phyloP scores from a whole-genome alignment of 306 rosid genomes.

The Abrus pulchellus region DNA sequence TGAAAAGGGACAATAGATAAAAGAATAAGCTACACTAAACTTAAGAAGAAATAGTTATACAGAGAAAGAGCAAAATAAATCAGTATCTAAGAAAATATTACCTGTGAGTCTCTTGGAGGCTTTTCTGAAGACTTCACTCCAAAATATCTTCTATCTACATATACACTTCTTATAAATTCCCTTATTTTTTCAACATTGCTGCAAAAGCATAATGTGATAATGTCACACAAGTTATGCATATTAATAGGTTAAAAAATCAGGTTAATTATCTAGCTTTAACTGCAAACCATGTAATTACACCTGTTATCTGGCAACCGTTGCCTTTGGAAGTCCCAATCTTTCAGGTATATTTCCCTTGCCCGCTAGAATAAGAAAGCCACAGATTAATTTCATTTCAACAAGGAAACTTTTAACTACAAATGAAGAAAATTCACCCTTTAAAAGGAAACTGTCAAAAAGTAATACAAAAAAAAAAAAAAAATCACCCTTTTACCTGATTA shows the following conservation, averaged over 20 bases:
- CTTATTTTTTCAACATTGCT: slow-evolving; percentile 84
- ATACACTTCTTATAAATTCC: slow-evolving; percentile 81
- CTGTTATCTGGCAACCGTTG: slow-evolving; percentile 82
- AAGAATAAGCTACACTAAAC: slow-evolving; percentile 23
- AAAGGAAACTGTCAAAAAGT: slow-evolving; percentile 8
- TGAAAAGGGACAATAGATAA: neutral
- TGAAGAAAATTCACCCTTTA: slow-evolving; percentile 34
- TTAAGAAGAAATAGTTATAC: neutral
- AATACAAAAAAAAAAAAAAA: neutral
- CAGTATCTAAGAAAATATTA: slow-evolving; percentile 46
- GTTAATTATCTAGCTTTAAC: slow-evolving; percentile 9
- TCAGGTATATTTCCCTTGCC: slow-evolving; percentile 88
- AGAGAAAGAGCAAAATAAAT: slow-evolving; percentile 32
- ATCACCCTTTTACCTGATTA: slow-evolving; percentile 74
- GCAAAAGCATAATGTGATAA: slow-evolving; percentile 56
- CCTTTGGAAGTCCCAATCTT: slow-evolving; percentile 90
- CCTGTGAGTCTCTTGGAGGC: slow-evolving; percentile 94
- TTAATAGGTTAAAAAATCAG: slow-evolving; percentile 5
- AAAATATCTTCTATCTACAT: slow-evolving; percentile 76
- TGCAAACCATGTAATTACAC: slow-evolving; percentile 51
- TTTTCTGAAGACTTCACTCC: slow-evolving; percentile 71
- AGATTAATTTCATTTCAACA: slow-evolving; percentile 47
- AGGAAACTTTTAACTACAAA: slow-evolving; percentile 28
- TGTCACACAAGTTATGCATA: slow-evolving; percentile 37
- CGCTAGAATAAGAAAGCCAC: slow-evolving; percentile 62